Evolutionary conservation across 345 rosid species (phyloP), one percentile per base, ranked within the genome.

Genomic region (Jatropha curcas): DNA sequence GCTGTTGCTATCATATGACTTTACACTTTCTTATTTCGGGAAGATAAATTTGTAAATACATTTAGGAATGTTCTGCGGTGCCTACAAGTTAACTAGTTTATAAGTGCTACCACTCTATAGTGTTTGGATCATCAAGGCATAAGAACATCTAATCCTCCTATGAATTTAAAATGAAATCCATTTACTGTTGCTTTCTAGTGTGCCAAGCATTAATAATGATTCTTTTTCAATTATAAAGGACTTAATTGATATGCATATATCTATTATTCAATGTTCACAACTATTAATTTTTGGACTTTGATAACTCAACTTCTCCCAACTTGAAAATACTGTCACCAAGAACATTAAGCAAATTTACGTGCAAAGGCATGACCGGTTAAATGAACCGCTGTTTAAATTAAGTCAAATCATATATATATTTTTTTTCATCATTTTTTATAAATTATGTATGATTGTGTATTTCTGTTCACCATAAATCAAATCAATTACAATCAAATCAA

Each of bases 41-140:
- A 56, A 37, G 55, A 22, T 63, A 45, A 67, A 57, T 27, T 71
- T 35, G 67, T 67, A 58, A 45, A 72, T 67, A 14, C 34, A 28
- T 46, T 46, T 57, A 20, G 65, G 43, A 19, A 28, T 19, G 4
- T 0, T 60, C 17, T 48, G 2, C 45, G 39, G 41, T 41, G 65
- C 57, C 25, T 41, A 30, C n/a, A 20, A 58, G 39, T 17, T 17
- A 70, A 17, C 2, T 39, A 67, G 14, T 30, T 46, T 67, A 45
- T 65, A 4, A 41, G 19, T 24, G 17, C 51, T 22, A 25, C 46
- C 20, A 24, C 48, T 28, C 46, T 28, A 13, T 28, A 6, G 20
- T 24, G 20, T 63, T 11, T 35, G 46, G 20, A 41, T 20, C 6
- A 22, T 63, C 25, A 20, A 39, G 9, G 39, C 7, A 46, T 51